Conservation (phyloP, 2,329 filamentous ascomycete genomes). For the Pseudocercospora eumusae region DNA sequence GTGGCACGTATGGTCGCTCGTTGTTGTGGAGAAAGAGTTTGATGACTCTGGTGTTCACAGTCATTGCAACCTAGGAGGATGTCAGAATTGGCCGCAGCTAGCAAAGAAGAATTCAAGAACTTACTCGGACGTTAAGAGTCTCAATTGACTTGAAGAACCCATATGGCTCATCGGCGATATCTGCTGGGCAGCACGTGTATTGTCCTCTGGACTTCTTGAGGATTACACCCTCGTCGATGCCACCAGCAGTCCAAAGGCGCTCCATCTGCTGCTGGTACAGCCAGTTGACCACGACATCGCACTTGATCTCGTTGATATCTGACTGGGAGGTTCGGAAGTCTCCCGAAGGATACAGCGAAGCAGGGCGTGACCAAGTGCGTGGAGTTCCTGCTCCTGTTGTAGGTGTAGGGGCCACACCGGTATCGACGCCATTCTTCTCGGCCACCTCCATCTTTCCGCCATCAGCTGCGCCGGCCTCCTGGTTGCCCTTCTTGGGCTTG, state of each 20-base stretch:
- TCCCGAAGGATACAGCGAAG: constrained; percentile 40
- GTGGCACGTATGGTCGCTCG: constrained; percentile 58
- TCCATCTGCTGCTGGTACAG: constrained; percentile 64
- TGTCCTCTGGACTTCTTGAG: constrained; percentile 55
- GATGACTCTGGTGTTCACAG: constrained; percentile 65
- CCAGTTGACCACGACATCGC: constrained; percentile 65
- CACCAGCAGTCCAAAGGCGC: constrained; percentile 53
- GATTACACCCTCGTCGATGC: constrained; percentile 56
- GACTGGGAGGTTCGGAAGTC: constrained; percentile 44
- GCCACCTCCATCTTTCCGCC: constrained; percentile 17
- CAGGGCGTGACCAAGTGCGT: constrained; percentile 39
- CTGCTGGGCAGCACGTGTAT: constrained; percentile 55
- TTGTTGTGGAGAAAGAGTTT: constrained; percentile 59
- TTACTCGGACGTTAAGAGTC: constrained; percentile 57
- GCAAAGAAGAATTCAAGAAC: constrained; percentile 26
- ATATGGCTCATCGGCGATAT: constrained; percentile 48
- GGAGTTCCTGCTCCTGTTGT: constrained; percentile 34
- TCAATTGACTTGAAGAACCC: constrained; percentile 55
- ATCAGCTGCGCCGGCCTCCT: constrained; percentile 16
- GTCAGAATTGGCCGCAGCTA: background rate
- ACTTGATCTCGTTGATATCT: constrained; percentile 56
- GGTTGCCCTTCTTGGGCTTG: constrained; percentile 27
- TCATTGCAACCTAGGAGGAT: constrained; percentile 62
- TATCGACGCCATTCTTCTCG: constrained; percentile 22
- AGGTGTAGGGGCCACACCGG: constrained; percentile 11